These are phyloP conservation scores for Yamagishiella unicocca DNA, from an alignment of 139 green algal genomes.

Conservation along the genomic window DNA sequence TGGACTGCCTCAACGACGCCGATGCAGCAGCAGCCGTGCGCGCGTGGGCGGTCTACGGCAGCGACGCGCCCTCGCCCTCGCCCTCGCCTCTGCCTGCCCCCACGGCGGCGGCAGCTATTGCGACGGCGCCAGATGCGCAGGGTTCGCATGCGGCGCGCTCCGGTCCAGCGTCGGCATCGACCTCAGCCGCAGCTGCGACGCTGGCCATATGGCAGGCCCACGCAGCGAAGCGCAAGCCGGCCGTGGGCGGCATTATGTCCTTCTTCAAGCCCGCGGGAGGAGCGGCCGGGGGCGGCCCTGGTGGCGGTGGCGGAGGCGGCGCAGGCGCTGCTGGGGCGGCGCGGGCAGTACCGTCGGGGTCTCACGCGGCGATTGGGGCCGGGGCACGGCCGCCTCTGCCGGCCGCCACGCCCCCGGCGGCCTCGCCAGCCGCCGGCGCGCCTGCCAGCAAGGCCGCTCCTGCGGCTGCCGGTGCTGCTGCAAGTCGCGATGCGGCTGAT, in stretches of 20 bases:
- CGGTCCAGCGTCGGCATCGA: not conserved
- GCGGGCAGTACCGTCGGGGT: not conserved
- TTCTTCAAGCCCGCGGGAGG: conserved; percentile 20
- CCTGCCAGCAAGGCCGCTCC: not conserved
- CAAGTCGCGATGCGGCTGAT: not conserved
- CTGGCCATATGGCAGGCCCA: conserved; percentile 9
- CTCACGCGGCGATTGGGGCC: no score
- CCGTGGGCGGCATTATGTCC: not conserved
- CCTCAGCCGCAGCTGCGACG: not conserved
- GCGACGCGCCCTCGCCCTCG: not conserved
- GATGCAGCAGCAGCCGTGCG: conserved; percentile 26
- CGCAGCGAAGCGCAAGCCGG: not conserved
- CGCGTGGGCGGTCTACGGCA: conserved; percentile 44
- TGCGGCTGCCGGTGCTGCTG: not conserved
- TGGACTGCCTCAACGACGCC: conserved; percentile 48
- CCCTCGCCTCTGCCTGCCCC: not conserved
- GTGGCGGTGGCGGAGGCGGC: conserved; percentile 10
- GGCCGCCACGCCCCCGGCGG: no score
- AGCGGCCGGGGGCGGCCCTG: not conserved
- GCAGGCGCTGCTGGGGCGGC: not conserved
- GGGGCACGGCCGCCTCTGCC: no score
- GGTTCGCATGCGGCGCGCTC: not conserved
- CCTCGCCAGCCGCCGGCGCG: no score
- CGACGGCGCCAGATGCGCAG: not conserved
- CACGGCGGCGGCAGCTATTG: not conserved